Evolutionary conservation across 768 basidiomycete genomes (phyloP), one percentile per base, ranked within the genome.

Genomic region (Amanita exitialis): DNA sequence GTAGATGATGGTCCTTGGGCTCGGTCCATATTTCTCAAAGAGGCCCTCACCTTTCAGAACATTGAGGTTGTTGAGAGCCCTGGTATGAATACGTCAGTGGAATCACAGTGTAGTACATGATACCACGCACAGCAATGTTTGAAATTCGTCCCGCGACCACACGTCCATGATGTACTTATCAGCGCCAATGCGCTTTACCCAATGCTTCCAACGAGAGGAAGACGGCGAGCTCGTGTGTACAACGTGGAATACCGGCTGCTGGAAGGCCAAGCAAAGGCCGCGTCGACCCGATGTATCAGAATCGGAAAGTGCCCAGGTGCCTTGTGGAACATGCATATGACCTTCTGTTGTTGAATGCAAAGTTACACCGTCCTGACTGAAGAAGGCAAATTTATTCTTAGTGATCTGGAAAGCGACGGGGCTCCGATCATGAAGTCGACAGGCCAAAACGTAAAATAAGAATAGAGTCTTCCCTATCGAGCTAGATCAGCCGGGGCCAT

Each of bases 11-110:
- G 25, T 12, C 5, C 49, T 38, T 49, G 47, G 12, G 41, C 34
- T 50, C 35, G 49, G 35, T 44, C 53, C 53, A 32, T 54, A 51
- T 51, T 51, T 51, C 35, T 37, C 4, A 54, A 54, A 51, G 48
- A 54, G 53, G 21, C 18, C 12, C 30, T 43, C 27, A 35, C 53
- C 41, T 30, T 18, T 2, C 39, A 3, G 53, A 41, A 54, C 15
- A 44, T 50, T 15, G 16, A 37, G 4, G 15, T 36, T 20, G 1
- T 27, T 43, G 42, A 43, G 42, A 43, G 42, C 23, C 5, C 42
- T 43, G 42, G 23, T 43, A 43, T 41, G 48, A 54, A 27, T 42
- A 34, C 42, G 32, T 51, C 20, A 39, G 38, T 32, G 44, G 47
- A 25, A 20, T n/a, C 18, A 47, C 30, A 23, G 36, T 41, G 42